Evolutionary conservation across 441 rosid species (phyloP), one percentile per base, ranked within the genome.

Genomic region (Corymbia citriodora): DNA sequence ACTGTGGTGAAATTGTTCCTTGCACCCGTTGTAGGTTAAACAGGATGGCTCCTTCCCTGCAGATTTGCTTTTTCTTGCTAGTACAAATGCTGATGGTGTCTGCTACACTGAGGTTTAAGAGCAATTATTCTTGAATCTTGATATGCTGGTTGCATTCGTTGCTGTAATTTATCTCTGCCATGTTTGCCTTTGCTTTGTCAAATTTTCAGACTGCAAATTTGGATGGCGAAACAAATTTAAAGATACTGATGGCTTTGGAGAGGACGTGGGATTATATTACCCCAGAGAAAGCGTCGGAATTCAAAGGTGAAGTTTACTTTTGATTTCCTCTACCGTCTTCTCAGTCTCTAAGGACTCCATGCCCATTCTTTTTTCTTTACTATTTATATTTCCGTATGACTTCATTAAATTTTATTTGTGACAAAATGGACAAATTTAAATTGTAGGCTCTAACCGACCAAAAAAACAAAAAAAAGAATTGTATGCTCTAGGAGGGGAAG

Each of bases 201-300:
- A 27, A 87, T 88, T 92, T 87, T 85, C 93, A 98, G 99, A 98
- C 99, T 89, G 97, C 99, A 91, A 98, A 95, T 93, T 96, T 98
- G 94, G 99, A 98, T 85, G 99, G 99, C 81, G 99, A 98, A 96
- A 98, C 99, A 92, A 98, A 96, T 95, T 94, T 98, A 92, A 98
- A 98, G 94, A 97, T 98, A 83, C 94, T 99, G 94, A 98, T 96
- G 95, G 99, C 98, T 53, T 94, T 96, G 89, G 99, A 98, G 93
- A 96, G 95, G 94, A 97, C 99, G 65, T 97, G 99, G 99, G 99
- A 98, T 96, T 98, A 94, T 94, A 70, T 95, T 93, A 92, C 94
- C 91, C 95, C 99, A 87, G 99, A 98, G 91, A 96, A 95, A 93
- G 97, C 97, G 45, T 92, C 94, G 89, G 99, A 98, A 90, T 98